Base-by-base conservation (phyloP, 2,329 filamentous ascomycete genomes). In the Colletotrichum tabaci region DNA sequence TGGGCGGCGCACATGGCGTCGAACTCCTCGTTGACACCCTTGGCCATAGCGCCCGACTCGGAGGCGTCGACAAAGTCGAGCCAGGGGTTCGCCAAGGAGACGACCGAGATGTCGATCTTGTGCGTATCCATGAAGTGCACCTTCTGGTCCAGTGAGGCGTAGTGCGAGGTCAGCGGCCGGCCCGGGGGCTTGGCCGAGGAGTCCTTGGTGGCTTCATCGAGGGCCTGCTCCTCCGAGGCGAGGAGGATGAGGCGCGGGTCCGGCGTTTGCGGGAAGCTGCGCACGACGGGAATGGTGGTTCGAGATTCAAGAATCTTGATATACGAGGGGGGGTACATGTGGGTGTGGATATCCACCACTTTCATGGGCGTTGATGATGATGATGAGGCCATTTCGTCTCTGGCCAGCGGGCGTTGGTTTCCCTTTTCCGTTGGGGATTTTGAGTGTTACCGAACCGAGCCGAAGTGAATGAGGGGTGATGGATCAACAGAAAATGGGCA, bases 1-100 rank as follows among this genome's bases (percentile, higher is more conserved):
- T 92, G 88, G 58, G 85, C 79, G 7, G 83, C 85, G 82, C 95
- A 98, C 81, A 94, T 92, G 55, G 80, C 77, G 61, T 94, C 89
- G 63, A 98, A 91, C 74, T 96, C 94, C 75, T 91, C 85, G 80
- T 98, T 98, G 80, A 97, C 91, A 0, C 85, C 85, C 64, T 83
- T 78, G 0, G 94, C 94, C 60, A 91, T 90, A 40, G 82, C 79
- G 2, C 87, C 88, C 0, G 93, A 93, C 74, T 92, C 88, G 4
- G 84, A 80, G 0, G 89, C 79, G 12, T 85, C 79, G 0, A 98
- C 83, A 79, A 97, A 98, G 82, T 98, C 95, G 2, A 98, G 88
- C 95, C 95, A 98, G 0, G 95, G 95, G 78, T 98, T 98, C 16
- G 95, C 95, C 26, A 98, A 90, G 0, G 94, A 96, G 74, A 98